phyloP scores from a whole-genome alignment of 164 flowering plant genomes.

The Nymphaea colorata region DNA sequence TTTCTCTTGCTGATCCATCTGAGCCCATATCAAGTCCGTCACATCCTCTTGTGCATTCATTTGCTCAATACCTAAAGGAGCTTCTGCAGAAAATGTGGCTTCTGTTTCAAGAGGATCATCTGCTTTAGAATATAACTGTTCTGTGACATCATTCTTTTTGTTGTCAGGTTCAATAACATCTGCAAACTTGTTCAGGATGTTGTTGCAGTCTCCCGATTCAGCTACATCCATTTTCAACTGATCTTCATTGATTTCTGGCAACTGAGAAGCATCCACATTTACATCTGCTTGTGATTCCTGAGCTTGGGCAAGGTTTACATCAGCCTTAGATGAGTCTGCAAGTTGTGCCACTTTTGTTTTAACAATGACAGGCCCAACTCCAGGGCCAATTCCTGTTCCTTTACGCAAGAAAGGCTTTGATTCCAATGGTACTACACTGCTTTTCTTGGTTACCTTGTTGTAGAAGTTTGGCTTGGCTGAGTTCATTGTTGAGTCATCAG shows the following conservation, averaged over 20 bases:
- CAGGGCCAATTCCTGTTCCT: constrained; percentile 36
- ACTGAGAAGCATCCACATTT: not conserved
- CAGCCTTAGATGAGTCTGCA: not conserved
- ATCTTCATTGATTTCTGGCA: not conserved
- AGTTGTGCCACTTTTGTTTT: constrained; percentile 22
- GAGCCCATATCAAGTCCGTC: constrained; percentile 39
- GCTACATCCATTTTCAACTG: not conserved
- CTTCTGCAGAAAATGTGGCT: not conserved
- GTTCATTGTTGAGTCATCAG: constrained; percentile 26
- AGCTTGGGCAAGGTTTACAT: not conserved
- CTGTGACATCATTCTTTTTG: not conserved
- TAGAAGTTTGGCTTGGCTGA: constrained; percentile 43
- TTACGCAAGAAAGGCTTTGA: constrained; percentile 59
- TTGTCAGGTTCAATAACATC: not conserved
- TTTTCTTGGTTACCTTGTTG: constrained; percentile 59
- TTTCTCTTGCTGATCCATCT: constrained; percentile 33
- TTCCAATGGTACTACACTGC: constrained; percentile 84
- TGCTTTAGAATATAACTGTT: not conserved
- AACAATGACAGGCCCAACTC: constrained; percentile 8
- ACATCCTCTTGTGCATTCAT: not conserved
- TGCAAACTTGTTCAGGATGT: not conserved
- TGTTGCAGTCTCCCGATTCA: not conserved
- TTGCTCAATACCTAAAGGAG: not conserved
- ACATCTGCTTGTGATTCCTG: not conserved
- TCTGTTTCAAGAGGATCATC: not conserved